These are phyloP conservation scores for Darksidea phi DNA, from an alignment of 495 filamentous ascomycete genomes.

Conservation along the genomic window DNA sequence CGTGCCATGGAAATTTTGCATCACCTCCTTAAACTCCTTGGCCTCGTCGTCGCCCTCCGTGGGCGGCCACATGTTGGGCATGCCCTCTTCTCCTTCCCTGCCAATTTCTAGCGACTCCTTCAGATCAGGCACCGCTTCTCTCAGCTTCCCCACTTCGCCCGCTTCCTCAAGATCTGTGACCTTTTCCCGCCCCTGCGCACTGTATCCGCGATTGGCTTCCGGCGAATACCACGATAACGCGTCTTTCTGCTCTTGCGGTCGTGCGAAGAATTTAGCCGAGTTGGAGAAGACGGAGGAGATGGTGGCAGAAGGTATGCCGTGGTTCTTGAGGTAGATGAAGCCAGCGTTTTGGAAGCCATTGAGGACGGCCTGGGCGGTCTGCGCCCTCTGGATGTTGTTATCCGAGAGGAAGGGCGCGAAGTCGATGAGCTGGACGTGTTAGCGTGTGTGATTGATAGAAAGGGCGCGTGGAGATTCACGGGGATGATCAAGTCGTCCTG, in stretches of 20 bases:
- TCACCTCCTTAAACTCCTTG: constrained; percentile 64
- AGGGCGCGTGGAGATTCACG: constrained; percentile 9
- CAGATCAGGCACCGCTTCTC: constrained; percentile 65
- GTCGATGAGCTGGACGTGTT: constrained; percentile 70
- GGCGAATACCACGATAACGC: constrained; percentile 42
- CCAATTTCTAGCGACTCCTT: constrained; percentile 88
- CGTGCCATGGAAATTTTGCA: constrained; percentile 68
- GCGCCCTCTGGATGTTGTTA: constrained; percentile 58
- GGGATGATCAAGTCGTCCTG: constrained; percentile 38
- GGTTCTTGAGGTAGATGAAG: constrained; percentile 86
- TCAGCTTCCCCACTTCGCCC: constrained; percentile 58
- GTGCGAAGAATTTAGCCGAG: constrained; percentile 75
- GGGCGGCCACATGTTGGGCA: constrained; percentile 80
- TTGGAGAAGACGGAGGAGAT: constrained; percentile 59
- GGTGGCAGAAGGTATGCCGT: constrained; percentile 61
- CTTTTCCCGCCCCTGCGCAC: constrained; percentile 74
- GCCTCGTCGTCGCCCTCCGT: constrained; percentile 58
- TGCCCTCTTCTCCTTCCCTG: constrained; percentile 62
- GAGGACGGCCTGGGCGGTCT: constrained; percentile 69
- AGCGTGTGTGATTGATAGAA: constrained; percentile 1
- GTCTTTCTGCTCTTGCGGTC: constrained; percentile 69
- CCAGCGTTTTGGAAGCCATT: constrained; percentile 80
- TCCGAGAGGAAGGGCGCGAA: constrained; percentile 73
- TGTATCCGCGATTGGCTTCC: constrained; percentile 61
- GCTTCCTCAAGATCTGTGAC: constrained; percentile 58